A percentile compares a stretch with the other conserved stretches of the same genome.
Conservation (phyloP, 345 rosid species). For the Eutrema heterophyllum region DNA sequence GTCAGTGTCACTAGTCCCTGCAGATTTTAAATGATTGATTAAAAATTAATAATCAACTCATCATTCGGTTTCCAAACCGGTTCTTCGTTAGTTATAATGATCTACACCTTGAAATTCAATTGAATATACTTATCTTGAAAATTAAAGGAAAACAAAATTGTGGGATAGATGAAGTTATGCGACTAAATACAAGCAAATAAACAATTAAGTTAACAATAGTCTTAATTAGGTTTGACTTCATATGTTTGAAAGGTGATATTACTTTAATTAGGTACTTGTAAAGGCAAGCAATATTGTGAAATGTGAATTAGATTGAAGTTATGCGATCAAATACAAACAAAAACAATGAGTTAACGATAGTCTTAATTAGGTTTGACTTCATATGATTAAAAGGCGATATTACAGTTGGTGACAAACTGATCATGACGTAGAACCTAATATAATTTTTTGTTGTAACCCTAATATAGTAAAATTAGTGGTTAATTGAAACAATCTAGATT, state of each 20-base stretch:
- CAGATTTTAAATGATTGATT: slow-evolving; percentile 19
- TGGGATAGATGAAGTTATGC: background rate
- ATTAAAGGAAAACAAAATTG: background rate
- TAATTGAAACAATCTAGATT: background rate
- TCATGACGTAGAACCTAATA: slow-evolving; percentile 10
- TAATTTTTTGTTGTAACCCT: background rate
- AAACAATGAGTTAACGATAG: background rate
- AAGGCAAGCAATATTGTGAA: background rate
- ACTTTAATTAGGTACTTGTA: no score
- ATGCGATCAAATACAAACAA: background rate
- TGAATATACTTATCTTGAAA: background rate
- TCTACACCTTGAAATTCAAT: background rate
- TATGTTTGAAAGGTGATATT: background rate
- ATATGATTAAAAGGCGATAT: background rate
- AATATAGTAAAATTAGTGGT: background rate
- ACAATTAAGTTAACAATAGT: background rate
- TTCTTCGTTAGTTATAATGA: background rate
- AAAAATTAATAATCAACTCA: background rate
- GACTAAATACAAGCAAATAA: background rate
- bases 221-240: slow-evolving; percentile 15
- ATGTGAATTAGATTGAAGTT: background rate
- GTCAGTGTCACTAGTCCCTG: slow-evolving; percentile 78
- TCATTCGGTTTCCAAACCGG: background rate
- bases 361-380: slow-evolving; percentile 19
- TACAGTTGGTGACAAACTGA: background rate